phyloP scores from a whole-genome alignment of 306 rosid species.

The Cucurbita ficifolia region DNA sequence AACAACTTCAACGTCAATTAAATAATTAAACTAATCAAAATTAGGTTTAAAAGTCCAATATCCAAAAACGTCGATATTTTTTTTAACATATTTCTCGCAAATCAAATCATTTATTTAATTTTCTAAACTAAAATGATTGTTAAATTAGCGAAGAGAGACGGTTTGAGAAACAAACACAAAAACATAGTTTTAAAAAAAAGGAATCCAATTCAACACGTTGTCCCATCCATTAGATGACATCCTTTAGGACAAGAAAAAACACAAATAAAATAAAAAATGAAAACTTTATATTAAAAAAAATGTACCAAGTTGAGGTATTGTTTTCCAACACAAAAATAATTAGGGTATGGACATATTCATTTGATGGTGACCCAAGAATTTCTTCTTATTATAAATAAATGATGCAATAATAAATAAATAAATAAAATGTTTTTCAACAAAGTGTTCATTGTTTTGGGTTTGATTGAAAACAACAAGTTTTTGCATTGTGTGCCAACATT shows the following conservation, averaged over 20 bases:
- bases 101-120: too few relatives aligned
- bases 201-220: not conserved
- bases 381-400: not conserved
- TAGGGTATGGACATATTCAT: not conserved
- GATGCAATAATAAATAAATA: not conserved
- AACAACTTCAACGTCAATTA: not conserved
- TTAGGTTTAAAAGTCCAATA: too few relatives aligned
- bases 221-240: not conserved
- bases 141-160: not conserved
- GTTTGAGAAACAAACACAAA: not conserved
- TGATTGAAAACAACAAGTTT: not conserved
- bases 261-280: not conserved
- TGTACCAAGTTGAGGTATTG: not conserved
- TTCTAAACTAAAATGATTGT: not conserved
- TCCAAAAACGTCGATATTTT: too few relatives aligned
- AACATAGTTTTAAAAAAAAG: not conserved
- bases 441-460: not conserved
- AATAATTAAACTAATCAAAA: not conserved
- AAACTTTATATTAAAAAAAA: not conserved
- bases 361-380: not conserved
- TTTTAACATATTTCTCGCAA: too few relatives aligned
- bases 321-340: not conserved
- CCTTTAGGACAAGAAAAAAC: not conserved
- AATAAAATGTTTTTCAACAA: not conserved
- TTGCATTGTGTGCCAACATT: not conserved